Conservation (phyloP, 2,329 filamentous ascomycete species). For the Apiospora kogelbergensis region DNA sequence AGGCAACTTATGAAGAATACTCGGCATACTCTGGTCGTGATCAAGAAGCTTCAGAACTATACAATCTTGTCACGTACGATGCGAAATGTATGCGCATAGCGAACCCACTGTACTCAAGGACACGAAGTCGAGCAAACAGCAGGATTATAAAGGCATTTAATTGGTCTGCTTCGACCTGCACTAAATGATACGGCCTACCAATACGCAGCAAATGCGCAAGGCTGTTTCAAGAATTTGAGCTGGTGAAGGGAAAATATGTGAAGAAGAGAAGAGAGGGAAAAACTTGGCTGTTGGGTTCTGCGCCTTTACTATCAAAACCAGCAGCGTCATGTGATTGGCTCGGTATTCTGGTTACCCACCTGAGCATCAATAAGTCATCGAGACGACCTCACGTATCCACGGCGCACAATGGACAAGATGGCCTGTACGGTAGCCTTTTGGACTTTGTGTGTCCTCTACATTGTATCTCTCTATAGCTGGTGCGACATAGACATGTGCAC, state of each 20-base stretch:
- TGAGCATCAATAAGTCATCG: not conserved
- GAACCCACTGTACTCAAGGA: conserved; percentile 56
- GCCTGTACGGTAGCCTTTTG: not conserved
- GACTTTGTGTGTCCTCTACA: not conserved
- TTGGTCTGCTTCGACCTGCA: conserved; percentile 54
- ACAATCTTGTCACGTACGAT: not conserved
- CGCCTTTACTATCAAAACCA: conserved; percentile 10
- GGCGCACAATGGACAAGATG: not conserved
- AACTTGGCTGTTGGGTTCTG: not conserved
- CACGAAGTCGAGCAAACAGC: conserved; percentile 42
- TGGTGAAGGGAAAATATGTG: conserved; percentile 51
- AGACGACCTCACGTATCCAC: not conserved
- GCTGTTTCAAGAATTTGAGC: conserved; percentile 32
- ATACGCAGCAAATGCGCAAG: conserved; percentile 34
- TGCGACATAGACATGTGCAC: too few species aligned
- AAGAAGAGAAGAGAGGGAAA: conserved; percentile 34
- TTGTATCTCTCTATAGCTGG: not conserved
- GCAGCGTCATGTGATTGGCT: not conserved
- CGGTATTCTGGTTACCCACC: not conserved
- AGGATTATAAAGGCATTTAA: conserved; percentile 60
- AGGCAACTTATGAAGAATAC: not conserved
- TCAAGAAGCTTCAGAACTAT: not conserved
- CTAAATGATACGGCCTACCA: conserved; percentile 42
- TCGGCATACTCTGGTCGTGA: not conserved
- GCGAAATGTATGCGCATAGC: conserved; percentile 60